phyloP scores from a whole-genome alignment of 2,329 filamentous ascomycete genomes.

The Sclerotinia glacialis region DNA sequence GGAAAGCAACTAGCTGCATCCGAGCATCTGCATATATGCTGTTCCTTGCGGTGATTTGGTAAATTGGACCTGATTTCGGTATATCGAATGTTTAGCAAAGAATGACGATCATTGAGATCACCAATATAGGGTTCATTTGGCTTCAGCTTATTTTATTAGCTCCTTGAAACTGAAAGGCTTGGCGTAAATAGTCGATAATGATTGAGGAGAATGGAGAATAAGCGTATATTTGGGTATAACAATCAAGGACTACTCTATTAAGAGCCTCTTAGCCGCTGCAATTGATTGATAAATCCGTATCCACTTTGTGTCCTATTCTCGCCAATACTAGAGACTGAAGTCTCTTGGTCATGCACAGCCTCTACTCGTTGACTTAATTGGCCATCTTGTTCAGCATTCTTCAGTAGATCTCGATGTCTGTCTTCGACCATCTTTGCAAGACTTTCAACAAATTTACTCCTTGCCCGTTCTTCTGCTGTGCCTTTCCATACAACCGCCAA shows the following conservation, averaged over 20 bases:
- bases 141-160: not conserved
- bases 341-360: slow-evolving; percentile 30
- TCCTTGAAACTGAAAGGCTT: not conserved
- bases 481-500: slow-evolving; percentile 85
- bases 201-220: not conserved
- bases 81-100: not conserved
- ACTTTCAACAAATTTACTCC: slow-evolving; percentile 76
- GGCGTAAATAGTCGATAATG: not conserved
- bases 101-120: not conserved
- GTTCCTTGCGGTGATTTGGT: not conserved
- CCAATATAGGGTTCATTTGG: not conserved
- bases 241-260: slow-evolving; percentile 24
- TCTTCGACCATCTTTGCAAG: slow-evolving; percentile 83
- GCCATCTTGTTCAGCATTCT: slow-evolving; percentile 37
- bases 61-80: not conserved
- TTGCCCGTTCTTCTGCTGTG: slow-evolving; percentile 89
- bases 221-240: not conserved
- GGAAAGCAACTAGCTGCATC: not conserved
- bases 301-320: slow-evolving; percentile 35
- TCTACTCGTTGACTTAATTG: slow-evolving; percentile 33
- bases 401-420: slow-evolving; percentile 41
- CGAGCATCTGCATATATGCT: not conserved
- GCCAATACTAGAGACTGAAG: slow-evolving; percentile 15
- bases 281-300: slow-evolving; percentile 41
- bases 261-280: slow-evolving; percentile 40